These are phyloP conservation scores for Mycena pura DNA, from an alignment of 768 basidiomycete genomes.

Conservation along the genomic window DNA sequence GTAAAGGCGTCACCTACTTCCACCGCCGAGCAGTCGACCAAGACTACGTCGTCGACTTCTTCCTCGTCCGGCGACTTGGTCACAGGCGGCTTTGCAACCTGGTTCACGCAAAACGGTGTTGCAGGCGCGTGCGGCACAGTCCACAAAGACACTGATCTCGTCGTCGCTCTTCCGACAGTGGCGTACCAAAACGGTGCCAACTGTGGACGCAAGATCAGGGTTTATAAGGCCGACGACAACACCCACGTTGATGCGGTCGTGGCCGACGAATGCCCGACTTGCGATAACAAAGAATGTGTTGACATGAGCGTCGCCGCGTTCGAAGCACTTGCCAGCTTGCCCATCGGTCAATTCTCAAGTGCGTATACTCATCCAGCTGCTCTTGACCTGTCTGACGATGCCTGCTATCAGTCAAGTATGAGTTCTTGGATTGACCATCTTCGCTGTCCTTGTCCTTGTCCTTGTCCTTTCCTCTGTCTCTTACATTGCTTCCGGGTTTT, in stretches of 20 bases:
- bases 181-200: conserved; percentile 51
- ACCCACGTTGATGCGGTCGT: conserved; percentile 67
- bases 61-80: conserved; percentile 28
- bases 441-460: conserved; percentile 17
- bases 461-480: conserved; percentile 16
- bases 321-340: conserved; percentile 6
- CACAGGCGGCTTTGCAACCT: conserved; percentile 62
- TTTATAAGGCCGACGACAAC: conserved; percentile 74
- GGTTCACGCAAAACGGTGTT: conserved; percentile 72
- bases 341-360: conserved; percentile 17
- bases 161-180: conserved; percentile 60
- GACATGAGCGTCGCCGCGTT: conserved; percentile 19
- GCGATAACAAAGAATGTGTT: conserved; percentile 8
- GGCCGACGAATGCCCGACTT: conserved; percentile 86
- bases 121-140: conserved; percentile 80
- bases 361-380: not conserved
- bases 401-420: conserved; percentile 12
- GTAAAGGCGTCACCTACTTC: too few relatives aligned
- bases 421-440: conserved; percentile 5
- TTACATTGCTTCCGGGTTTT: conserved; percentile 12
- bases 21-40: conserved; percentile 4
- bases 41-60: conserved; percentile 20
- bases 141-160: conserved; percentile 36
- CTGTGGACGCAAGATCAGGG: conserved; percentile 70
- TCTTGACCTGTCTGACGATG: not conserved